phyloP scores from a whole-genome alignment of 2,329 filamentous ascomycete genomes.

The Stachybotrys chartarum region DNA sequence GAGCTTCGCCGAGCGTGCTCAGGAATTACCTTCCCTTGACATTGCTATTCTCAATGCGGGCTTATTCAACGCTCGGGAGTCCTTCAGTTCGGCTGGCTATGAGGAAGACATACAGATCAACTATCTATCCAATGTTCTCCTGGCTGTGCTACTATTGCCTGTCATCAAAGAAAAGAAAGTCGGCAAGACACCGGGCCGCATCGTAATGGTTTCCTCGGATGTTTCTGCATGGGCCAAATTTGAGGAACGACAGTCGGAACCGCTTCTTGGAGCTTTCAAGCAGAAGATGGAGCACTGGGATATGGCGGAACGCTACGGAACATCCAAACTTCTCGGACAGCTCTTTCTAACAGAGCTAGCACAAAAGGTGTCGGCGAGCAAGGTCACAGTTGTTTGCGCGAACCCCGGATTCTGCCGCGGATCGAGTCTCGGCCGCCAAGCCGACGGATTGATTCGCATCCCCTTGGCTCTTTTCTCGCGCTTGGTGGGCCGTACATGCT shows the following conservation, averaged over 20 bases:
- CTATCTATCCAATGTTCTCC: background rate
- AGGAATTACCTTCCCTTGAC: background rate
- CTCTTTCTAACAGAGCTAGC: conserved; percentile 3
- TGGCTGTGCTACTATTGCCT: background rate
- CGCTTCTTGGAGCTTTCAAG: background rate
- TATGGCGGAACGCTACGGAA: background rate
- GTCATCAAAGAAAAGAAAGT: background rate
- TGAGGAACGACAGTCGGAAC: background rate
- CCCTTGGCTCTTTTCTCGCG: background rate
- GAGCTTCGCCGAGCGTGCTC: background rate
- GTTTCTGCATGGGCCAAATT: background rate
- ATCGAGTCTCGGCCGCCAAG: conserved; percentile 1
- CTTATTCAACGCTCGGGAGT: background rate
- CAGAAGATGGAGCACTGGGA: background rate
- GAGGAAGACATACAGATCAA: conserved; percentile 1
- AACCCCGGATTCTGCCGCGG: conserved; percentile 1
- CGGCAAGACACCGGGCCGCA: background rate
- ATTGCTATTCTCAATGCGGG: background rate
- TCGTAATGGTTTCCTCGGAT: background rate
- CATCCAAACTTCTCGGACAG: background rate
- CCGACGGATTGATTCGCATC: background rate
- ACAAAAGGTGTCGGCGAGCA: background rate
- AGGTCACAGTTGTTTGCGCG: background rate
- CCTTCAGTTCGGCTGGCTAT: background rate
- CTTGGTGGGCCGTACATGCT: background rate